A percentile compares a stretch with the other conserved stretches of the same genome.
Evolutionary conservation across 169 alveolate species (phyloP).

Genomic region (Cryptosporidium ryanae): DNA sequence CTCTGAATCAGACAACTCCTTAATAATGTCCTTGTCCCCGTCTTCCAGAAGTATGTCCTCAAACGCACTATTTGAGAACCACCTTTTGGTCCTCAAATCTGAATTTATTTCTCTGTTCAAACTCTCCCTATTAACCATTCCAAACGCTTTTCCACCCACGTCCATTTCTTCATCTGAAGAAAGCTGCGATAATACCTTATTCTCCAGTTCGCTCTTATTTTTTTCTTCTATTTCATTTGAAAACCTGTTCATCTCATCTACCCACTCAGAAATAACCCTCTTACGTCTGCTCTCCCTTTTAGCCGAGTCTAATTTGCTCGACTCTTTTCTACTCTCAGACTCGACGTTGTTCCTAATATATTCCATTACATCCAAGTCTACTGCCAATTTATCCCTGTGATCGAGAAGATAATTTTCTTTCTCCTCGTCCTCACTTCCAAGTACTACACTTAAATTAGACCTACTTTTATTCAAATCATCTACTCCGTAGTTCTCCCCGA

Average conservation of each 20-base stretch:
- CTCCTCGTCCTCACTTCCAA: constrained; percentile 67
- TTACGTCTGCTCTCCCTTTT: constrained; percentile 78
- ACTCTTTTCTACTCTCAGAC: constrained; percentile 30
- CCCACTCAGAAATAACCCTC: constrained; percentile 78
- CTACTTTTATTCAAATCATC: background rate
- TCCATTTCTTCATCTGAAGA: constrained; percentile 77
- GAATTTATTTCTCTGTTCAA: constrained; percentile 36
- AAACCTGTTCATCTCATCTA: constrained; percentile 78
- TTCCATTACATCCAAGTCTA: constrained; percentile 80
- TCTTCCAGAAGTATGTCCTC: constrained; percentile 38
- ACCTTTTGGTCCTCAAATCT: constrained; percentile 46
- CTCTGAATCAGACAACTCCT: constrained; percentile 70
- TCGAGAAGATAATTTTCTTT: constrained; percentile 71
- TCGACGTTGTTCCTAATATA: constrained; percentile 66
- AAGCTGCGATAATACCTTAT: constrained; percentile 75
- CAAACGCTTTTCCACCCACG: background rate
- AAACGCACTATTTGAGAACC: constrained; percentile 71
- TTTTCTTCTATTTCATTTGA: constrained; percentile 77
- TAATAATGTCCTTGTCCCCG: constrained; percentile 12
- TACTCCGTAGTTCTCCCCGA: constrained; percentile 67
- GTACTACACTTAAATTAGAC: background rate
- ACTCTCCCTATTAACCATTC: constrained; percentile 4
- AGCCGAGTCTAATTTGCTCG: constrained; percentile 17
- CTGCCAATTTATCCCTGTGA: constrained; percentile 67
- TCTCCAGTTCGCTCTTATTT: constrained; percentile 74